These are phyloP conservation scores for Pythium monospermum DNA, from an alignment of 352 stramenopile genomes.

Conservation along the genomic window DNA sequence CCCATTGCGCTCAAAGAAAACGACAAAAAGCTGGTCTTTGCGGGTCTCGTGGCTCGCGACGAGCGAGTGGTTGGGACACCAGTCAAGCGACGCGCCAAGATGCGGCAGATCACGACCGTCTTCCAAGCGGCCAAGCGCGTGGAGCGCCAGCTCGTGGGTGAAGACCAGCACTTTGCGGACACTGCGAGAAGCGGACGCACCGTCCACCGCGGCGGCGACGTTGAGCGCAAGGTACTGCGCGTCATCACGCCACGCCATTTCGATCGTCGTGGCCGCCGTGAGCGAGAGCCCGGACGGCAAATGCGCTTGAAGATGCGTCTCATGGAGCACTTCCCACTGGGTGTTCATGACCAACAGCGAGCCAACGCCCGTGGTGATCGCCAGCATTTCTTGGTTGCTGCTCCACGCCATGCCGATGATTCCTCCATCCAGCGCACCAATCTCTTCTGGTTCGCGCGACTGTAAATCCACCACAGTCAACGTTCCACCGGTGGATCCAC, in stretches of 20 bases:
- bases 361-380: constrained; percentile 52
- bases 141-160: constrained; percentile 47
- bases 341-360: constrained; percentile 71
- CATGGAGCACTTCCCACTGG: constrained; percentile 71
- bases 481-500: constrained; percentile 36
- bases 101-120: constrained; percentile 49
- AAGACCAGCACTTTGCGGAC: constrained; percentile 53
- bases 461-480: constrained; percentile 53
- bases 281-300: constrained; percentile 26
- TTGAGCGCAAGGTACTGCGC: constrained; percentile 63
- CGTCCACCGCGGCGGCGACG: constrained; percentile 16
- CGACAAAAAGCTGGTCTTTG: constrained; percentile 49
- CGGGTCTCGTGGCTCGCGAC: constrained; percentile 59
- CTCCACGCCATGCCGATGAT: constrained; percentile 62
- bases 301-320: constrained; percentile 40
- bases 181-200: background rate
- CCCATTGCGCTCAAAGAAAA: constrained; percentile 85
- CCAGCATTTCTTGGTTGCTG: constrained; percentile 62
- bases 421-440: constrained; percentile 58
- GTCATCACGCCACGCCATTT: constrained; percentile 71
- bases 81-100: constrained; percentile 46
- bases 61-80: constrained; percentile 71
- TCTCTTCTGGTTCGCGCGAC: constrained; percentile 46
- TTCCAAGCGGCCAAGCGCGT: constrained; percentile 63
- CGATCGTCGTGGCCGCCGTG: constrained; percentile 6